Percentiles rank a stretch among this genome's conserved stretches.
Evolutionary conservation across 768 basidiomycete genomes (phyloP).

Genomic region (Pholiota microspora): DNA sequence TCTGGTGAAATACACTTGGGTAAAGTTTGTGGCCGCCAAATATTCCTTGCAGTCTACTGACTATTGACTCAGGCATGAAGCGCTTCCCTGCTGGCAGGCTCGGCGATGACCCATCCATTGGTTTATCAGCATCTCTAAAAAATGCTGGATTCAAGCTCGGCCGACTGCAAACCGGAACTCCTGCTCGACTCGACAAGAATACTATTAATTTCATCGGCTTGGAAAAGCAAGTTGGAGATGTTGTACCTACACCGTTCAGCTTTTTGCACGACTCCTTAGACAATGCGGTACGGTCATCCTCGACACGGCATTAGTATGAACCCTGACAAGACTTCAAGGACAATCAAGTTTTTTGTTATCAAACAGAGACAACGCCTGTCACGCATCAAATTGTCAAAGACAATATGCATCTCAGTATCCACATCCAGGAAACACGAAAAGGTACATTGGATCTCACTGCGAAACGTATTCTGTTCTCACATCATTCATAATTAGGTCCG

Average conservation of each 20-base stretch:
- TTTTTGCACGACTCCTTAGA: slow-evolving; percentile 66
- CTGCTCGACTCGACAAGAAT: slow-evolving; percentile 68
- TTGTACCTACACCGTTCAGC: slow-evolving; percentile 68
- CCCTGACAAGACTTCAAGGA: slow-evolving; percentile 38
- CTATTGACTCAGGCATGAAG: slow-evolving; percentile 49
- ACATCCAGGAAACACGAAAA: slow-evolving; percentile 88
- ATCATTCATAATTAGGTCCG: slow-evolving; percentile 51
- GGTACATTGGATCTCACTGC: slow-evolving; percentile 38
- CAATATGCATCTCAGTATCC: slow-evolving; percentile 75
- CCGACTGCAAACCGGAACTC: slow-evolving; percentile 83
- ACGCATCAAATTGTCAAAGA: slow-evolving; percentile 78
- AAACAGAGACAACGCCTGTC: slow-evolving; percentile 66
- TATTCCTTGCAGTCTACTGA: neutral
- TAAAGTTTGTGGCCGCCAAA: slow-evolving; percentile 20
- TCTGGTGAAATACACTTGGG: slow-evolving; percentile 92
- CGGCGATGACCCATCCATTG: slow-evolving; percentile 66
- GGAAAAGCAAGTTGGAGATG: slow-evolving; percentile 66
- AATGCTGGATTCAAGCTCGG: slow-evolving; percentile 80
- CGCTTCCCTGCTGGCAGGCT: slow-evolving; percentile 78
- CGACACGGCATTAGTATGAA: no score
- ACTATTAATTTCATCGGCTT: slow-evolving; percentile 71
- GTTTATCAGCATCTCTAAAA: slow-evolving; percentile 73
- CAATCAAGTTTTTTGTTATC: slow-evolving; percentile 71
- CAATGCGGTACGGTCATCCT: slow-evolving; percentile 54
- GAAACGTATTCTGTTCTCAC: neutral